Base-by-base conservation (phyloP, 2,329 filamentous ascomycete species). In the Fusarium subglutinans region DNA sequence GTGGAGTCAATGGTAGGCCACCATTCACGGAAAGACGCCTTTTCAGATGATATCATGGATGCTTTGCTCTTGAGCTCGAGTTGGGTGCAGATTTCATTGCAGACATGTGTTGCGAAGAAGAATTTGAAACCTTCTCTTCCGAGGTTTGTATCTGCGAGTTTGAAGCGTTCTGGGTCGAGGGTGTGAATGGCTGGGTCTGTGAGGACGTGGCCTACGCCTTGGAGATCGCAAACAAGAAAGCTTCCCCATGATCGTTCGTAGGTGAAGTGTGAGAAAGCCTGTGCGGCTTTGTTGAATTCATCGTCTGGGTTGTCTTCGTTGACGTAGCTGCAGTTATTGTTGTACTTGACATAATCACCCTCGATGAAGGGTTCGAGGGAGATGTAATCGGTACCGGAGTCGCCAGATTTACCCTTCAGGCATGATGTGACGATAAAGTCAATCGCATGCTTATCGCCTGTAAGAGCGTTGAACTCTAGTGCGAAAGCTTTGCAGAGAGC, bases 181-280 rank as follows among this genome's bases (percentile, higher is more conserved):
- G 83, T 83, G 48, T 84, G 83, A 43, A 84, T 79, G 2, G 77
- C 78, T 18, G 83, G 83, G 54, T 84, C 83, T 12, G 83, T 84
- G 15, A 84, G 74, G 11, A 80, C 48, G 20, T 75, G 48, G 26
- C 79, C 82, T 2, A 83, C 81, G 12, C 83, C 82, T 63, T 84
- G 83, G 2, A 84, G 70, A 69, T 84, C 82, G 48, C 61, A 73
- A 13, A 84, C 79, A 3, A 84, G 35, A 38, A 84, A 79, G 20
- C 65, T 63, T n/a, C 82, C 83, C 55, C 70, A 70, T 0, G 83
- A 84, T 3, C 83, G 79, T 75, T 84, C 83, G 48, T 83, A 84
- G 4, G 83, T 84, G 45, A 84, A 84, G 61, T 85, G 83, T 1
- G 82, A 84, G 63, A 85, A 85, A 1, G 82, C 83, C 47, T 84